Evolutionary conservation across 306 rosid genomes (phyloP).

Genomic region (Casuarina equisetifolia): DNA sequence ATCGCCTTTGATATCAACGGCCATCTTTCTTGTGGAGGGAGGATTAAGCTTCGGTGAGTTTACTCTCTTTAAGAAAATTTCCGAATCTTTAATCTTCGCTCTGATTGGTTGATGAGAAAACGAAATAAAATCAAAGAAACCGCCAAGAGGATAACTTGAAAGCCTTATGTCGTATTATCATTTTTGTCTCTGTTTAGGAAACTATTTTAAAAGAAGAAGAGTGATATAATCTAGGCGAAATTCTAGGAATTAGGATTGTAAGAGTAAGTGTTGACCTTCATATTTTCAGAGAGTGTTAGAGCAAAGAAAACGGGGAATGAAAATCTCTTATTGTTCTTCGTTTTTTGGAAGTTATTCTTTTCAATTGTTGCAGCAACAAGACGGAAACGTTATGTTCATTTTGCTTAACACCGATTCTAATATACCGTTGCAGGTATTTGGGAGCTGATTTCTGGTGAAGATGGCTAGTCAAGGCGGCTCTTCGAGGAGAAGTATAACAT

Average conservation of each 20-base stretch:
- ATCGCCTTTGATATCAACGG: constrained; percentile 3
- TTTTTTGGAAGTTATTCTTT: neutral
- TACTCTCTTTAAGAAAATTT: neutral
- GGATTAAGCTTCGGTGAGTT: constrained; percentile 25
- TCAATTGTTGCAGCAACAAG: neutral
- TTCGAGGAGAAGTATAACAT: constrained; percentile 53
- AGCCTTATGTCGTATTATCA: neutral
- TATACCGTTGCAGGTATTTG: neutral
- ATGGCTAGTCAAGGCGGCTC: constrained; percentile 65
- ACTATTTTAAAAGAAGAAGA: neutral
- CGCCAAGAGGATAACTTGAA: neutral
- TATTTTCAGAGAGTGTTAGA: no score
- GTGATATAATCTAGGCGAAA: no score
- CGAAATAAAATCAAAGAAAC: neutral
- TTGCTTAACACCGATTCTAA: neutral
- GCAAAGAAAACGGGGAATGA: neutral
- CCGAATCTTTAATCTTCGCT: neutral
- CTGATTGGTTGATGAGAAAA: constrained; percentile 15
- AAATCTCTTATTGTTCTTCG: constrained; percentile 6
- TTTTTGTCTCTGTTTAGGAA: neutral
- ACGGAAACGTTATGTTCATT: neutral
- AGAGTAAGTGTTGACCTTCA: no score
- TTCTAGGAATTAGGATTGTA: no score
- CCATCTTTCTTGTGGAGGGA: neutral
- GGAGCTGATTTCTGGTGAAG: constrained; percentile 20